Evolutionary conservation across 257 asterid genomes (phyloP).

Genomic region (Fraxinus pennsylvanica): DNA sequence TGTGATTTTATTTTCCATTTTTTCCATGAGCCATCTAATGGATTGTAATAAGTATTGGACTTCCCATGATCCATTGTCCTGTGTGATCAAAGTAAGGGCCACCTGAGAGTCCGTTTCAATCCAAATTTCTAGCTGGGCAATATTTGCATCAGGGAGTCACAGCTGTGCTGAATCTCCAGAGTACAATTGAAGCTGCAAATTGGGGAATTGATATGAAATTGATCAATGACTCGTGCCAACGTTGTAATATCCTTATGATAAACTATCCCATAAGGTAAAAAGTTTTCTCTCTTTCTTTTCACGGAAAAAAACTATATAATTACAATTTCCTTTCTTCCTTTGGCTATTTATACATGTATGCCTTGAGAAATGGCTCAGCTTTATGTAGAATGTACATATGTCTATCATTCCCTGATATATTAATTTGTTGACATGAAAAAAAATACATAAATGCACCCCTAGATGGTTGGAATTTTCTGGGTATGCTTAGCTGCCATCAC

Average conservation of each 20-base stretch:
- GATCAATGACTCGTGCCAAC: constrained; percentile 80
- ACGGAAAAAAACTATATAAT: background rate
- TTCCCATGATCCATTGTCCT: too few relatives aligned
- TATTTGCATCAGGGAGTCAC: constrained; percentile 80
- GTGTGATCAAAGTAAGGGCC: too few relatives aligned
- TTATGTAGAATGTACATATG: background rate
- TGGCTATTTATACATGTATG: background rate
- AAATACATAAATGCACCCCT: background rate
- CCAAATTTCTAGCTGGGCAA: constrained; percentile 33
- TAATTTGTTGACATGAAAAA: background rate
- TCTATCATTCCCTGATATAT: background rate
- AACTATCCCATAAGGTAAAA: constrained; percentile 86
- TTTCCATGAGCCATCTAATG: too few relatives aligned
- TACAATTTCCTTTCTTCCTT: constrained; percentile 5
- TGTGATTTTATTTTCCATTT: too few relatives aligned
- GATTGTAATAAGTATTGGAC: too few relatives aligned
- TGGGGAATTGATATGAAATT: constrained; percentile 80
- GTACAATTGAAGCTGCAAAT: constrained; percentile 75
- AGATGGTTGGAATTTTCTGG: background rate
- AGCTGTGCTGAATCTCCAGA: constrained; percentile 91
- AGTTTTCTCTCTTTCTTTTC: background rate
- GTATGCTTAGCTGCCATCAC: constrained; percentile 5
- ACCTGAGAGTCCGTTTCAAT: too few relatives aligned
- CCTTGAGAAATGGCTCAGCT: background rate
- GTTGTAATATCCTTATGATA: constrained; percentile 73